These are phyloP conservation scores for Neoarthrinium moseri DNA, from an alignment of 2,329 filamentous ascomycete species.

Conservation along the genomic window DNA sequence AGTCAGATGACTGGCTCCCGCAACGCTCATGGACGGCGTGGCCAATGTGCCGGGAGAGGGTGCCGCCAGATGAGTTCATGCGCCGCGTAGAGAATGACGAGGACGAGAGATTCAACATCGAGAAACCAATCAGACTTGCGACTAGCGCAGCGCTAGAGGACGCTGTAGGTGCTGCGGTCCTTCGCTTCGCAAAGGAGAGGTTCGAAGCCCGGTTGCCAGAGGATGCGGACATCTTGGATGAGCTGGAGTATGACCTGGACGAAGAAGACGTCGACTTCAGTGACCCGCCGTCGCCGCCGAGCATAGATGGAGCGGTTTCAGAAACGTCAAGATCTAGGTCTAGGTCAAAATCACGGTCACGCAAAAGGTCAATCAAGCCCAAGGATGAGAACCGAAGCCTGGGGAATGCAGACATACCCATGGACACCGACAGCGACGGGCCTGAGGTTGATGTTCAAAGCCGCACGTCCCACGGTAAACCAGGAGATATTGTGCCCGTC, in stretches of 20 bases:
- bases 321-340: constrained; percentile 11
- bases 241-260: constrained; percentile 13
- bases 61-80: constrained; percentile 58
- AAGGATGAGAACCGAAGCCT: constrained; percentile 9
- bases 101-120: constrained; percentile 51
- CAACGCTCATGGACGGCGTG: constrained; percentile 77
- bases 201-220: constrained; percentile 45
- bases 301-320: not conserved
- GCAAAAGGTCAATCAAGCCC: constrained; percentile 18
- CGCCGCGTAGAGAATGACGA: constrained; percentile 40
- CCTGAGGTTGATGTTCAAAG: constrained; percentile 24
- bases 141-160: constrained; percentile 68
- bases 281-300: constrained; percentile 10
- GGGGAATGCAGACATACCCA: constrained; percentile 10
- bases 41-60: constrained; percentile 65
- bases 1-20: constrained; percentile 43
- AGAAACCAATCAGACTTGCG: constrained; percentile 37
- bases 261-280: constrained; percentile 13
- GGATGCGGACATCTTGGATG: constrained; percentile 13
- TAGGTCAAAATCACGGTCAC: constrained; percentile 16
- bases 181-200: constrained; percentile 66
- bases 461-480: too few species aligned
- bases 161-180: constrained; percentile 63
- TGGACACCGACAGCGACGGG: constrained; percentile 21
- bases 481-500: too few species aligned